These are phyloP conservation scores for Arabidopsis lyrata DNA, from an alignment of 441 rosid genomes.

Conservation along the genomic window DNA sequence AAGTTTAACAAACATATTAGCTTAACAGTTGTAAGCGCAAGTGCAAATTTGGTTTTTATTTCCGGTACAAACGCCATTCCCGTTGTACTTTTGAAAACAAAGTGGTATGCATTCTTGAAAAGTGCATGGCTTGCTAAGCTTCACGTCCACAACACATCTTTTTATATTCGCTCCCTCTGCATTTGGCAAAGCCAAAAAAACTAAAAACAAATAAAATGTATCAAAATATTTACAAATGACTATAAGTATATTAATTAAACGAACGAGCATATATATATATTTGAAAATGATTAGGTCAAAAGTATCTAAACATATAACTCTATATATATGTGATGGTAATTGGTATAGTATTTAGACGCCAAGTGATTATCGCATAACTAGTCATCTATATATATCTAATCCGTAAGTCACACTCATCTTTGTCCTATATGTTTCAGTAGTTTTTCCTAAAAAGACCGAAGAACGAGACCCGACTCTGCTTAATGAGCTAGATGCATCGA, in stretches of 20 bases:
- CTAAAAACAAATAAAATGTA: neutral
- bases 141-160: neutral
- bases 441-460: neutral
- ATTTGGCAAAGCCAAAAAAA: slow-evolving; percentile 12
- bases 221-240: neutral
- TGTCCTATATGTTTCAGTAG: neutral
- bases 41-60: neutral
- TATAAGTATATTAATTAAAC: neutral
- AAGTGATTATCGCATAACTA: neutral
- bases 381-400: neutral
- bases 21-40: slow-evolving; percentile 1
- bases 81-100: slow-evolving; percentile 15
- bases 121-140: slow-evolving; percentile 24
- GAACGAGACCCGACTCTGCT: neutral
- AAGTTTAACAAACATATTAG: neutral
- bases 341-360: neutral
- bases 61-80: slow-evolving; percentile 16
- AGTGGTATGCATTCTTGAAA: slow-evolving; percentile 10
- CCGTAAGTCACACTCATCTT: neutral
- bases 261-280: neutral
- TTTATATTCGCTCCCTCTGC: neutral
- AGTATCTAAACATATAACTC: neutral
- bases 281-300: neutral
- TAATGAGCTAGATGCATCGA: neutral
- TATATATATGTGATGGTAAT: neutral